Evolutionary conservation across 495 filamentous ascomycete species (phyloP), one percentile per base, ranked within the genome.

Genomic region (Penicillium simplicissimum): DNA sequence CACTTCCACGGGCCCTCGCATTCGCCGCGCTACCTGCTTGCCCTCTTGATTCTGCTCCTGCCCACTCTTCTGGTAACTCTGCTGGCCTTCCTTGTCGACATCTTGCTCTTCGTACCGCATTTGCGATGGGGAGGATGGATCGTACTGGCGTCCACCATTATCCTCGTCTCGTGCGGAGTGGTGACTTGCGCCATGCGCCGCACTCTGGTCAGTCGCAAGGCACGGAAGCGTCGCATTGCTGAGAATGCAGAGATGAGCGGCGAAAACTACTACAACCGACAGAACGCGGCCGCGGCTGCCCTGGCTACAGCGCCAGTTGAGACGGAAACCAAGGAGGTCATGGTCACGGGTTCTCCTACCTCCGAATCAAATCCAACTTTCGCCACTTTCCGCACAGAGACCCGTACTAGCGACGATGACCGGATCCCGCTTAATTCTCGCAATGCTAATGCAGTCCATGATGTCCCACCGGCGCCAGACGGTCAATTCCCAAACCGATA

Each of bases 151-250:
- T 91, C 95, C 21, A 95, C 93, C 17, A 90, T 98, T 58, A 77
- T 98, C 47, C 90, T 96, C 47, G 87, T 91, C 49, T 79, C 90
- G 7, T 92, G 89, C 73, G 88, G 89, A 31, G 85, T 98, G 52
- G 87, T 97, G 54, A 93, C 91, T 10, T 98, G 95, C 70, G 92
- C 92, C n/a, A 98, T 98, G 93, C 89, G 95, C 60, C 87, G 95
- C 48, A 96, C 94, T 1, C 80, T 98, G 11, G 93, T 98, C 55
- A 89, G 90, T 69, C 86, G 93, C 54, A 97, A 97, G 78, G 93
- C 94, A 11, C 81, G 93, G 60, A 92, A 93, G 81, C 92, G 87
- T 79, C 85, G 93, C 28, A 96, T 98, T 68, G 90, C 88, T 1
- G 90, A 95, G 67, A 96, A 96, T 71, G 87, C 92, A 3, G 92